A percentile compares a stretch with the other conserved stretches of the same genome.
These are phyloP conservation scores for Galerina sulciceps DNA, from an alignment of 768 basidiomycete genomes.

Conservation along the genomic window DNA sequence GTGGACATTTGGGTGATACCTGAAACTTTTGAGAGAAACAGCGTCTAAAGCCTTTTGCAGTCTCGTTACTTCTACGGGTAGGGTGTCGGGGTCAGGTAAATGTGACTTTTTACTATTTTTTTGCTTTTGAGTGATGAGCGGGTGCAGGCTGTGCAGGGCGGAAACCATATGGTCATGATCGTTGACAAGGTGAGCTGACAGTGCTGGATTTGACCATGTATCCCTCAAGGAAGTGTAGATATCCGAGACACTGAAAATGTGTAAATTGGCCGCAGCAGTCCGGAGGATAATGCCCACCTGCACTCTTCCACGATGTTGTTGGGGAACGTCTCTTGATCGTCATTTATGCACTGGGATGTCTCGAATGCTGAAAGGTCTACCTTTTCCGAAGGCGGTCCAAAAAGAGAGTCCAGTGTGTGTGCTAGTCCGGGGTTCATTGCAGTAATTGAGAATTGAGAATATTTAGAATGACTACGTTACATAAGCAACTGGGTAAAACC, in stretches of 20 bases:
- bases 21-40: conserved; percentile 61
- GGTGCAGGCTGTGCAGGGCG: conserved; percentile 25
- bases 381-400: conserved; percentile 66
- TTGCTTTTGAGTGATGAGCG: conserved; percentile 28
- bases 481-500: background rate
- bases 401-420: conserved; percentile 50
- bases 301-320: conserved; percentile 43
- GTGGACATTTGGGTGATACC: conserved; percentile 37
- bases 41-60: conserved; percentile 57
- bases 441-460: background rate
- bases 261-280: background rate
- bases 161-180: conserved; percentile 53
- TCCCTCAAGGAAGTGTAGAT: conserved; percentile 46
- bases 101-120: conserved; percentile 36
- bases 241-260: conserved; percentile 51
- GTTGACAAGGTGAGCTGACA: conserved; percentile 60
- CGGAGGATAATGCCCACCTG: conserved; percentile 32
- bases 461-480: background rate
- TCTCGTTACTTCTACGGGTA: conserved; percentile 47
- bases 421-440: conserved; percentile 32
- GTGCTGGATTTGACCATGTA: conserved; percentile 56
- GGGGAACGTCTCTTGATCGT: background rate
- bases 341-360: conserved; percentile 11
- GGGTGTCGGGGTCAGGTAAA: conserved; percentile 41
- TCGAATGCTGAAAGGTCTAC: conserved; percentile 44